Evolutionary conservation across 495 filamentous ascomycete genomes (phyloP).

Genomic region (Xylaria longipes): DNA sequence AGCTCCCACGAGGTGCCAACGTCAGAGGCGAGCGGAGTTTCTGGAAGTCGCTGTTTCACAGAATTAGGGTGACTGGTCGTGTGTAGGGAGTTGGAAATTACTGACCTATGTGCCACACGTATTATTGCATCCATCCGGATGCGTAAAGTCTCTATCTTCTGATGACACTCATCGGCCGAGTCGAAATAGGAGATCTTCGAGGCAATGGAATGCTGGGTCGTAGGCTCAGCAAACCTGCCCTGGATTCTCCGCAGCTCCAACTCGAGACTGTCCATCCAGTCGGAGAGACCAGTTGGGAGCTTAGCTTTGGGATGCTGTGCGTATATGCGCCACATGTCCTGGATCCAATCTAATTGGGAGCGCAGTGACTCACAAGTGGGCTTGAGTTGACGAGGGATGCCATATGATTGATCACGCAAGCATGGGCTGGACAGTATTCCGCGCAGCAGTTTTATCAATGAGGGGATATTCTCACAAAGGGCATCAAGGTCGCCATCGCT

Average conservation of each 20-base stretch:
- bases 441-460: not conserved
- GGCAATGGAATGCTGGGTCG: not conserved
- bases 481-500: not conserved
- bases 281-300: slow-evolving; percentile 25
- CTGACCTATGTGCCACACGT: slow-evolving; percentile 28
- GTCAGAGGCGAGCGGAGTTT: slow-evolving; percentile 24
- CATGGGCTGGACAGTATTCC: not conserved
- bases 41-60: slow-evolving; percentile 29
- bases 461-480: not conserved
- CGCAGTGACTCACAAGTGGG: slow-evolving; percentile 4
- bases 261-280: slow-evolving; percentile 29
- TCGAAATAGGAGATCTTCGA: not conserved
- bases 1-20: not conserved
- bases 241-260: slow-evolving; percentile 27
- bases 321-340: slow-evolving; percentile 26
- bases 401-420: not conserved
- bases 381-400: not conserved
- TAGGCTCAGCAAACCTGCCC: not conserved
- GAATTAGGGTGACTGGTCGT: not conserved
- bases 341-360: slow-evolving; percentile 12
- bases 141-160: slow-evolving; percentile 13
- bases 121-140: slow-evolving; percentile 30
- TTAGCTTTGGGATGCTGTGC: slow-evolving; percentile 16
- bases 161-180: not conserved
- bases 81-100: not conserved